These are phyloP conservation scores for Avicennia marina DNA, from an alignment of 257 asterid species.

Conservation along the genomic window DNA sequence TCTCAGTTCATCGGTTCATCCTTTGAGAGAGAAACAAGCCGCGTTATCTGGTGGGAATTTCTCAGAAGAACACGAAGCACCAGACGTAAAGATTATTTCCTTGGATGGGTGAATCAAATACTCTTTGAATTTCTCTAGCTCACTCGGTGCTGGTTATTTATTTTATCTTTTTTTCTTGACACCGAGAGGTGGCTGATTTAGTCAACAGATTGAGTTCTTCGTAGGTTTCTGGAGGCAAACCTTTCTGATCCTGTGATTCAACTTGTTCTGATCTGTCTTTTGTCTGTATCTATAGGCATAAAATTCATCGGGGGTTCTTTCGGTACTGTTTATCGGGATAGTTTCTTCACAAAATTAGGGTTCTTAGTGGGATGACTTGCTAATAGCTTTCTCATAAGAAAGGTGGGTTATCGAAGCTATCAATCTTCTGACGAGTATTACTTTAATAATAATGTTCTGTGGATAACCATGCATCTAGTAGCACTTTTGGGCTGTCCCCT, in stretches of 20 bases:
- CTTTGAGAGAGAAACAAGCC: too few relatives aligned
- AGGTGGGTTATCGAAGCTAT: not conserved
- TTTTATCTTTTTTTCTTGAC: not conserved
- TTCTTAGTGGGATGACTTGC: conserved; percentile 3
- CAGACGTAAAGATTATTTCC: not conserved
- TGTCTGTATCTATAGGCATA: not conserved
- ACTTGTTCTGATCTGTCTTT: not conserved
- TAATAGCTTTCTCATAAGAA: not conserved
- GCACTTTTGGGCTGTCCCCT: conserved; percentile 8
- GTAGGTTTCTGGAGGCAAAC: conserved; percentile 18
- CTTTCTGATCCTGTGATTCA: conserved; percentile 9
- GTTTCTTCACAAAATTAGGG: conserved; percentile 14
- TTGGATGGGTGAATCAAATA: not conserved
- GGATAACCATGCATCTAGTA: conserved; percentile 9
- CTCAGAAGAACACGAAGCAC: not conserved
- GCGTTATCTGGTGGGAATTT: too few relatives aligned
- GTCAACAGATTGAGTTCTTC: conserved; percentile 22
- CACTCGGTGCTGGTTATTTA: not conserved
- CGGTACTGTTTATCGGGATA: not conserved
- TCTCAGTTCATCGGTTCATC: too few relatives aligned
- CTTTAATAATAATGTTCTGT: too few relatives aligned
- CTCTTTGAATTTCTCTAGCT: not conserved
- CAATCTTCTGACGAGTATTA: too few relatives aligned
- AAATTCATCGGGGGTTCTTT: not conserved
- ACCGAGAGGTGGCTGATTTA: conserved; percentile 17